These are phyloP conservation scores for Lolium rigidum DNA, from an alignment of 176 grass and related monocot genomes.

Conservation along the genomic window DNA sequence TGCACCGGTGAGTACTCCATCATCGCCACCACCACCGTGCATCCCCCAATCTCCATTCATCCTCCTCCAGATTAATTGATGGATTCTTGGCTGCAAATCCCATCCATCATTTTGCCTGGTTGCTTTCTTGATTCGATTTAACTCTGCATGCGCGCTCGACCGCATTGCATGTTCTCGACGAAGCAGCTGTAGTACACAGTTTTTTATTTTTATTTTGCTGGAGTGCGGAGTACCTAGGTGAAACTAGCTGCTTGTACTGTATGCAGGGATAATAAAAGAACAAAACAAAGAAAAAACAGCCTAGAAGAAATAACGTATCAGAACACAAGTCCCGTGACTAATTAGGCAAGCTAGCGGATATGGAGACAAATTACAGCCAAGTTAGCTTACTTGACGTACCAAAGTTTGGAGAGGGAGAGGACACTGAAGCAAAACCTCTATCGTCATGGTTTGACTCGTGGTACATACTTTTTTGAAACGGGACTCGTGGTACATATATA, in stretches of 20 bases:
- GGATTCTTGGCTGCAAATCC: background rate
- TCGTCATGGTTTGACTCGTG: background rate
- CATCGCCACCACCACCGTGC: background rate
- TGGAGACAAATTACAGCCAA: background rate
- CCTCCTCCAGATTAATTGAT: background rate
- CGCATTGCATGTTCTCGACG: background rate
- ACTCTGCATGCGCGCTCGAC: background rate
- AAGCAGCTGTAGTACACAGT: too few relatives aligned
- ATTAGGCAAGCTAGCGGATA: background rate
- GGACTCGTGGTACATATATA: too few relatives aligned
- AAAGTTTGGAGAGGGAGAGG: background rate
- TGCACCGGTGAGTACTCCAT: constrained; percentile 16
- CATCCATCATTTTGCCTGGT: background rate
- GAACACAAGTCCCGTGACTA: background rate
- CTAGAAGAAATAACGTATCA: background rate
- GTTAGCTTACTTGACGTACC: background rate
- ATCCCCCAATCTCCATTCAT: background rate
- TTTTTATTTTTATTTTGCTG: too few relatives aligned
- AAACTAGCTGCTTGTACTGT: too few relatives aligned
- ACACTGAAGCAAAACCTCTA: too few relatives aligned
- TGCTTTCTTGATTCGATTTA: background rate
- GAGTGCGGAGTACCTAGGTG: too few relatives aligned
- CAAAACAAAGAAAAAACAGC: too few relatives aligned
- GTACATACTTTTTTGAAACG: too few relatives aligned
- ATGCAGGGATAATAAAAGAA: too few relatives aligned